A percentile compares a stretch with the other conserved stretches of the same genome.
phyloP scores from a whole-genome alignment of 352 stramenopile genomes.

The Phytophthora cactorum region DNA sequence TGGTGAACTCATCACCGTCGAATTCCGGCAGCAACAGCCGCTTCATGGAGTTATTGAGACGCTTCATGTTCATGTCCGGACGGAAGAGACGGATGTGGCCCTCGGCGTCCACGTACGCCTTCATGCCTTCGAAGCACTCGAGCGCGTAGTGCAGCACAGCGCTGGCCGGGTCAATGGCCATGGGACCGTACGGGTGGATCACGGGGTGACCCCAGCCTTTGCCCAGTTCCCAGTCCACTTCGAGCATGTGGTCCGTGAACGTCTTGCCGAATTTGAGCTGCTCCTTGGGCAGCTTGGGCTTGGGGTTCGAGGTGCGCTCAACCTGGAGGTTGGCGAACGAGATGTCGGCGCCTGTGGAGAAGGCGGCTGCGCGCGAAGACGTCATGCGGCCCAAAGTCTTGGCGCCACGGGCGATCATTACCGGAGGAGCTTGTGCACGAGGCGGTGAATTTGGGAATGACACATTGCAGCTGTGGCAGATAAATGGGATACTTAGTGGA shows the following conservation, averaged over 20 bases:
- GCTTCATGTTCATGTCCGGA: conserved; percentile 97
- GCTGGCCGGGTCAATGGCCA: conserved; percentile 93
- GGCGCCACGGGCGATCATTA: conserved; percentile 23
- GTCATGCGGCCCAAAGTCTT: conserved; percentile 26
- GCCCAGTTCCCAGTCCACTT: conserved; percentile 90
- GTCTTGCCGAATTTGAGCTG: conserved; percentile 94
- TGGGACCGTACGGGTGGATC: conserved; percentile 92
- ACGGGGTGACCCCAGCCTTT: conserved; percentile 87
- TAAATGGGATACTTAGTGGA: conserved; percentile 11
- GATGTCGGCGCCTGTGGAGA: conserved; percentile 38
- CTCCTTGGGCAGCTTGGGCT: conserved; percentile 83
- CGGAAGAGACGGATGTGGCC: conserved; percentile 94
- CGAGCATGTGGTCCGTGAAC: conserved; percentile 98
- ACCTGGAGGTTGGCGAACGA: conserved; percentile 49
- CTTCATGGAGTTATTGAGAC: conserved; percentile 94
- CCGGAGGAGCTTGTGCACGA: conserved; percentile 6
- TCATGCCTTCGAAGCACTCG: conserved; percentile 97
- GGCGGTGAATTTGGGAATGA: conserved; percentile 24
- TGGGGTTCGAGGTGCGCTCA: conserved; percentile 48
- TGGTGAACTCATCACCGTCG: conserved; percentile 90
- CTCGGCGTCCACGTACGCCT: conserved; percentile 90
- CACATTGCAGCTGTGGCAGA: neutral
- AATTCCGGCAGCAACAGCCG: conserved; percentile 91
- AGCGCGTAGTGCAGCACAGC: conserved; percentile 95
- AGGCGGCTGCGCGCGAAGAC: conserved; percentile 25